These are phyloP conservation scores for Hyparrhenia diplandra DNA, from an alignment of 176 grass and related monocot genomes.

Conservation along the genomic window DNA sequence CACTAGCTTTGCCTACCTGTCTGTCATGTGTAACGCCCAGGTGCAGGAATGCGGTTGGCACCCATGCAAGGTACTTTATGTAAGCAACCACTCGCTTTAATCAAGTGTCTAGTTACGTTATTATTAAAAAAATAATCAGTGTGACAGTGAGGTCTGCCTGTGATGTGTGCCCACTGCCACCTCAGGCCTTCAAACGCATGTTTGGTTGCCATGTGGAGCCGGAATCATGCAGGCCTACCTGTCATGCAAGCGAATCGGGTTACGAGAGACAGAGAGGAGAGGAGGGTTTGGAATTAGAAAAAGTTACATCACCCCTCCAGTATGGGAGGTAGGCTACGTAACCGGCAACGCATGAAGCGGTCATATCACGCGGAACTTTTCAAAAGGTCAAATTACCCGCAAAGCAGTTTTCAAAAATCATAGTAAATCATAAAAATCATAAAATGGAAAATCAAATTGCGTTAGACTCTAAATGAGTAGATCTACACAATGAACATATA, in stretches of 20 bases:
- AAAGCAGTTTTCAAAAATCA: no score
- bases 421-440: no score
- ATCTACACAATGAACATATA: no score
- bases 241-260: neutral
- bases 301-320: no score
- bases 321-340: no score
- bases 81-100: neutral
- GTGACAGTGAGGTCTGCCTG: neutral
- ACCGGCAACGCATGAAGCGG: no score
- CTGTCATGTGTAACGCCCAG: neutral
- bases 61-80: neutral
- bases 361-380: no score
- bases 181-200: neutral
- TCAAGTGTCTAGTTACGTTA: neutral
- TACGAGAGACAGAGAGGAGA: neutral
- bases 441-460: no score
- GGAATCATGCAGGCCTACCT: rapidly evolving
- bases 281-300: neutral
- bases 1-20: neutral
- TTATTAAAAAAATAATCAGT: no score
- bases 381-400: no score
- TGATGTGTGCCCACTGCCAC: neutral
- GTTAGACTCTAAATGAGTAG: no score
- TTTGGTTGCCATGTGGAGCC: neutral
- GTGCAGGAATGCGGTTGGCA: neutral